Percentiles rank a stretch among this genome's conserved stretches.
Conservation (phyloP, 2,329 filamentous ascomycete genomes). For the Trichoderma cornu-damae region DNA sequence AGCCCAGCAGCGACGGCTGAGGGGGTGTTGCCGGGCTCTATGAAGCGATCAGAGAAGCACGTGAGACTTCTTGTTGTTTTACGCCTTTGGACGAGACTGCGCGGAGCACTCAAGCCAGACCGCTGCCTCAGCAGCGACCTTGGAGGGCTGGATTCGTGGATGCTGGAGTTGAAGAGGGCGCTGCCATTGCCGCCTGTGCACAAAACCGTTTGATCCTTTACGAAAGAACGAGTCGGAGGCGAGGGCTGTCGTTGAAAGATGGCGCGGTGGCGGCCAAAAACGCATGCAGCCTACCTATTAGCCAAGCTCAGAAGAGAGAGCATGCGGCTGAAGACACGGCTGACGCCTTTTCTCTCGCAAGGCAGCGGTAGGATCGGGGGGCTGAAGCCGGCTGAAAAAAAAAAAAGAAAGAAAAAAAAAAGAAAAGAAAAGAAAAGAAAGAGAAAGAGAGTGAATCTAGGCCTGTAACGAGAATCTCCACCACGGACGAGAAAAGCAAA, state of each 20-base stretch:
- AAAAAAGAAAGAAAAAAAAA: not conserved
- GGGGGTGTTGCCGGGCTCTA: slow-evolving; percentile 20
- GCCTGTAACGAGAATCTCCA: slow-evolving; percentile 7
- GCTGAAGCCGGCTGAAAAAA: not conserved
- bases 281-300: slow-evolving; percentile 1
- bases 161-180: slow-evolving; percentile 7
- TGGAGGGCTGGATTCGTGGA: slow-evolving; percentile 8
- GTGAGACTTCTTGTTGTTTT: slow-evolving; percentile 2
- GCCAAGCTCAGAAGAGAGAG: slow-evolving; percentile 5
- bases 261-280: not conserved
- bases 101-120: not conserved
- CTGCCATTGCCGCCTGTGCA: slow-evolving; percentile 20
- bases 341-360: not conserved
- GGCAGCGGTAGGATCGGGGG: not conserved
- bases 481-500: not conserved
- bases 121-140: slow-evolving; percentile 8
- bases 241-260: not conserved
- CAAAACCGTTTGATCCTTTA: not conserved
- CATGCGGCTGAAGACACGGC: slow-evolving; percentile 2
- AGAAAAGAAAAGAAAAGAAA: no score
- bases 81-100: not conserved
- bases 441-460: slow-evolving; percentile 1
- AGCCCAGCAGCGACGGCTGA: slow-evolving; percentile 22
- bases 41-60: slow-evolving; percentile 1
- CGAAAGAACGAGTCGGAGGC: not conserved